A percentile compares a stretch with the other conserved stretches of the same genome.
phyloP scores from a whole-genome alignment of 192 early-diverging fungal species.

The Linnemannia zychae region DNA sequence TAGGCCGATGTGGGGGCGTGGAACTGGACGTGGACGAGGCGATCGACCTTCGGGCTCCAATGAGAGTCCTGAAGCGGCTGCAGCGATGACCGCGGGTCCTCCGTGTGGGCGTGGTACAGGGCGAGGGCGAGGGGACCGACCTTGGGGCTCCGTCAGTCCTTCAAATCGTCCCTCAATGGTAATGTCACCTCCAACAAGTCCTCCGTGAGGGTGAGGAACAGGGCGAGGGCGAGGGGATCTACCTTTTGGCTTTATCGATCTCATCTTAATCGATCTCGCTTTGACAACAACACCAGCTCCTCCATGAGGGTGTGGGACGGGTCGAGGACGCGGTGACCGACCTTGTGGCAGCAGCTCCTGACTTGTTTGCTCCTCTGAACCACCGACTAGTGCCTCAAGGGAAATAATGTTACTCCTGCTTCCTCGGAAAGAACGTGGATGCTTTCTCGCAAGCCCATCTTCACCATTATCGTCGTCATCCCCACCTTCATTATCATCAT shows the following conservation, averaged over 20 bases:
- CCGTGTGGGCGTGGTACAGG: too few relatives aligned
- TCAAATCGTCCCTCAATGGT: neutral
- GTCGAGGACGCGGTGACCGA: neutral
- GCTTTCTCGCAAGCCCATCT: neutral
- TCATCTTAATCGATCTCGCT: too few relatives aligned
- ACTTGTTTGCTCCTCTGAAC: neutral
- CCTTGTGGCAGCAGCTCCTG: neutral
- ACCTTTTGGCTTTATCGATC: neutral
- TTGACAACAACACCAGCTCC: neutral
- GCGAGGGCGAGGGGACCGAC: too few relatives aligned
- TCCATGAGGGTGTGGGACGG: neutral
- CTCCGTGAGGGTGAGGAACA: neutral
- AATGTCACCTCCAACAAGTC: neutral
- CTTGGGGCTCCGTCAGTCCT: neutral
- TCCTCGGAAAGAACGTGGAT: neutral
- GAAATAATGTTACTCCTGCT: neutral
- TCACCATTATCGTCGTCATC: neutral
- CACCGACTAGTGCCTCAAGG: neutral
- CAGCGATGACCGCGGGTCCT: too few relatives aligned
- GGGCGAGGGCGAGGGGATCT: neutral
- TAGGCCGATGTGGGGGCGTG: neutral
- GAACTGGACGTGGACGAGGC: neutral
- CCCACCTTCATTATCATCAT: neutral
- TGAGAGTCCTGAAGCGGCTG: too few relatives aligned
- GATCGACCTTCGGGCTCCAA: neutral